Evolutionary conservation across 225 moss, liverwort and hornwort species (phyloP), one percentile per base, ranked within the genome.

Genomic region (Lunularia cruciata): DNA sequence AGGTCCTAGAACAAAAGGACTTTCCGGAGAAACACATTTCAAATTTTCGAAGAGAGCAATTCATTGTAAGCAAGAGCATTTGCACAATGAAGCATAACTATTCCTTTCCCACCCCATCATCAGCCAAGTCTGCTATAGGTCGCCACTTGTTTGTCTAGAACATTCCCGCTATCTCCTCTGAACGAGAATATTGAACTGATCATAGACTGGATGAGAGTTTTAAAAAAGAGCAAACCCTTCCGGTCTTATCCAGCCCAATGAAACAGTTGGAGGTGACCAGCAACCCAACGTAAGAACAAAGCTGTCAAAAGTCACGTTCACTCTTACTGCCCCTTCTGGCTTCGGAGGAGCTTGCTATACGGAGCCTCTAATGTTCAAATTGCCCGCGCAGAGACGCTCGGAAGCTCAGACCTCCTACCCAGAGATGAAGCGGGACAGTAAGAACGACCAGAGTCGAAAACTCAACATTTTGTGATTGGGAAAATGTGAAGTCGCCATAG

Each of bases 291-390:
- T 80, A 25, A 90, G 62, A 36, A 76, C 68, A 60, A 90, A 90
- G 69, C 78, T 87, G 27, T 79, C 73, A 70, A 90, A 88, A 8
- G 84, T 82, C 48, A 90, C 90, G 56, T 86, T 75, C 67, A 88
- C 80, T 60, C 81, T 71, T 69, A 72, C 75, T 42, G 83, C 77
- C 67, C 87, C 83, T 75, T 77, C 81, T 66, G 72, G 77, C 38
- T 66, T 65, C 36, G 80, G 68, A 48, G 80, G 73, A 68, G 78
- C 69, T 55, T 83, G 83, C 19, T 45, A 37, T 3, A 84, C 79
- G 8, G 68, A 73, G 52, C 78, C 90, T 55, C 74, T 83, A 37
- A 88, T 88, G 52, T 79, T 83, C 45, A 90, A 60, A 6, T 77
- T 83, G 65, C 83, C 86, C 86, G 75, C 64, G 72, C 40, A 53